Evolutionary conservation across 1,284 basidiomycete species (phyloP), one percentile per base, ranked within the genome.

Genomic region (Ganoderma lucidum): DNA sequence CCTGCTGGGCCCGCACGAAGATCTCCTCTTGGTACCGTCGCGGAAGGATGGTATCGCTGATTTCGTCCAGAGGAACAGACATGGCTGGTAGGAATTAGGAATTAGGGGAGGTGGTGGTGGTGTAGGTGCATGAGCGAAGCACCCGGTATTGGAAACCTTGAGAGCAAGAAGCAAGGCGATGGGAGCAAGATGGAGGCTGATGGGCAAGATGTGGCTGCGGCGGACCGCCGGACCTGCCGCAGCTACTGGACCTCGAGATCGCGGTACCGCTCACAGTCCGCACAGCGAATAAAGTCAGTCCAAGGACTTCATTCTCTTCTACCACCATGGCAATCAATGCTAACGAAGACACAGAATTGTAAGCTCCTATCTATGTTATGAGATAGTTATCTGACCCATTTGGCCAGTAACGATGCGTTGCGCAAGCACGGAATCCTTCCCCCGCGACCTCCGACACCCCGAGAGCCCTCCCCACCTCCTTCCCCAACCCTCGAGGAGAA

Each of bases 341-440:
- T 9, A 87, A 96, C 85, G 93, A 96, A 83, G 96, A 97, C 79
- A 96, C 96, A 1, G 96, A 97, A 86, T 97, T 96, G 95, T 96
- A 79, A 81, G 93, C 81, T 41, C 66, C 28, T 48, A 63, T 51
- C 65, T 45, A 64, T 70, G 48, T 53, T 65, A 37, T 44, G 41
- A 60, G 59, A 58, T 56, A 12, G 65, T 12, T 70, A 69, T 65
- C 37, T 69, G 39, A 70, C 61, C 28, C 32, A 60, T 9, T 64
- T 56, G 59, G 70, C 66, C 79, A 97, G 96, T 81, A 97, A 98
- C 81, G 96, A 97, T 78, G 94, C 93, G 41, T 89, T 98, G 10
- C 93, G 96, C 67, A 94, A 95, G 76, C 90, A 96, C 76, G 96
- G 96, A 48, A 97, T 98, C 76, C 83, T 98, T 28, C 95, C 96